phyloP scores from a whole-genome alignment of 1,284 basidiomycete species.

The Amylostereum chailletii region DNA sequence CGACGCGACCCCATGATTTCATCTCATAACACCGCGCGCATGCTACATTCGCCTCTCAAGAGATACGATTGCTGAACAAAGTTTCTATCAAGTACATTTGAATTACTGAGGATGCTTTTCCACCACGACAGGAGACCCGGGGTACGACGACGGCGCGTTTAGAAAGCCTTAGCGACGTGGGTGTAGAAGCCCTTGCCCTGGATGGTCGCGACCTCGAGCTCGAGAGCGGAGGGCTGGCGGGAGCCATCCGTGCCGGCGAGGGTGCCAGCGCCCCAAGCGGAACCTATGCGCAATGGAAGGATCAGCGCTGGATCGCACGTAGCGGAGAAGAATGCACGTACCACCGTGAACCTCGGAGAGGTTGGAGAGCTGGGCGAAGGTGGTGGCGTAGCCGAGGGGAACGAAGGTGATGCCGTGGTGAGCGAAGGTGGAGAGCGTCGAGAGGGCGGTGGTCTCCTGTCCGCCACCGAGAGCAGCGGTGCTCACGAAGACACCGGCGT shows the following conservation, averaged over 20 bases:
- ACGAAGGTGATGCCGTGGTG: slow-evolving; percentile 81
- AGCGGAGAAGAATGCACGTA: slow-evolving; percentile 22
- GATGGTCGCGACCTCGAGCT: slow-evolving; percentile 54
- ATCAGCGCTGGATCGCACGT: background rate
- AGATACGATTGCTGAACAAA: no score
- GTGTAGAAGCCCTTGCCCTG: slow-evolving; percentile 61
- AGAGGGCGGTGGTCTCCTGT: slow-evolving; percentile 64
- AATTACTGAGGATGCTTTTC: no score
- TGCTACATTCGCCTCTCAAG: no score
- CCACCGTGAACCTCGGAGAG: slow-evolving; percentile 65
- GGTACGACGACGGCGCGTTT: background rate
- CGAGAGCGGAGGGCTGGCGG: slow-evolving; percentile 52
- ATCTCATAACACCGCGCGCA: no score
- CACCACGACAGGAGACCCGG: no score
- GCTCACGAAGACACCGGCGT: slow-evolving; percentile 65
- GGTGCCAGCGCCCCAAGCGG: slow-evolving; percentile 71
- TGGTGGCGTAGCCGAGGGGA: slow-evolving; percentile 67
- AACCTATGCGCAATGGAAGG: slow-evolving; percentile 28
- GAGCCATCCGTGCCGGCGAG: slow-evolving; percentile 56
- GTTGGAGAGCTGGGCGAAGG: slow-evolving; percentile 50
- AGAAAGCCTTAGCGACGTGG: slow-evolving; percentile 30
- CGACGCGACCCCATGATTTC: no score
- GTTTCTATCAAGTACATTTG: no score
- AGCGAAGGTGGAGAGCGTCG: slow-evolving; percentile 61
- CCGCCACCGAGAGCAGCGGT: slow-evolving; percentile 63